Conservation (phyloP, 2,329 filamentous ascomycete species). For the Dothideomycetidae sp. region DNA sequence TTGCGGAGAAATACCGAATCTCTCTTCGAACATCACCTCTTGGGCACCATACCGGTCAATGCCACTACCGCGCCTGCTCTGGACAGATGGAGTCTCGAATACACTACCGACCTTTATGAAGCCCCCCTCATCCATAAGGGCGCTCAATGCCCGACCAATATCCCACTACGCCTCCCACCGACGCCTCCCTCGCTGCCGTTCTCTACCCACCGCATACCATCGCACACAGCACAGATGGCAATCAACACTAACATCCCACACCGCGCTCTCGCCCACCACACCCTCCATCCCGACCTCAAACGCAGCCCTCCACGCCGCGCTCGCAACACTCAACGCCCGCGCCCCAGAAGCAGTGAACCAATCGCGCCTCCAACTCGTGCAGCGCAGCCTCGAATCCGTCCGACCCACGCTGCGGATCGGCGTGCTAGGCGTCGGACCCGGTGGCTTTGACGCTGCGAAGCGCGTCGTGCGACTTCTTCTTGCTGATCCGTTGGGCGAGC, state of each 20-base stretch:
- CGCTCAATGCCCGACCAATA: too few relatives aligned
- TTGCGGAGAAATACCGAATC: too few relatives aligned
- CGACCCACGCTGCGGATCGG: constrained; percentile 42
- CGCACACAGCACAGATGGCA: too few relatives aligned
- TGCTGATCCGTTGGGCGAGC: constrained; percentile 30
- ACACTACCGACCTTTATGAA: too few relatives aligned
- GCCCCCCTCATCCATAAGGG: too few relatives aligned
- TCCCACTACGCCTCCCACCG: too few relatives aligned
- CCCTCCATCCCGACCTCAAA: constrained; percentile 36
- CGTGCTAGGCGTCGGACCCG: constrained; percentile 26
- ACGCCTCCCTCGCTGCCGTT: too few relatives aligned
- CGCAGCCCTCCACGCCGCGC: constrained; percentile 43
- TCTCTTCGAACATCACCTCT: too few relatives aligned
- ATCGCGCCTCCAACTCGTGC: constrained; percentile 56
- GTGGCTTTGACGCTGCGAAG: constrained; percentile 39
- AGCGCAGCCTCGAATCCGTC: constrained; percentile 46
- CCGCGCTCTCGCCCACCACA: constrained; percentile 39
- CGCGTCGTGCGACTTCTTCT: constrained; percentile 49
- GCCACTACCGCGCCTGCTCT: too few relatives aligned
- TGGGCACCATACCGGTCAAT: too few relatives aligned
- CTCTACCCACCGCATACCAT: too few relatives aligned
- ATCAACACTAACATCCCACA: constrained; percentile 32
- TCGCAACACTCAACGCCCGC: constrained; percentile 46
- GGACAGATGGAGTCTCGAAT: too few relatives aligned
- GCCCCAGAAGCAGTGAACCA: constrained; percentile 50